Base-by-base conservation (phyloP, 345 rosid genomes). In the Murraya paniculata region DNA sequence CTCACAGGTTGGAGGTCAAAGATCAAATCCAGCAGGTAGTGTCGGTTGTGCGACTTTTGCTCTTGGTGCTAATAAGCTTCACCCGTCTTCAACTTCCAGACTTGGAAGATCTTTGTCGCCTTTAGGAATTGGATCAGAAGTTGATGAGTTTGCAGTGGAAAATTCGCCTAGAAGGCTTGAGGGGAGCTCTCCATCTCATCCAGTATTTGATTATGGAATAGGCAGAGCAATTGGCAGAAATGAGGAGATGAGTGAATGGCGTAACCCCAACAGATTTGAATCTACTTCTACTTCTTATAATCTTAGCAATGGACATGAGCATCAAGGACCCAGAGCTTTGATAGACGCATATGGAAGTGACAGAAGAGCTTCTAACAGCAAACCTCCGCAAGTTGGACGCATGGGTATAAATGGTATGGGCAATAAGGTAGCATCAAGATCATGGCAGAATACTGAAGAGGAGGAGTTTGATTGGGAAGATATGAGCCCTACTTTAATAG, bases 381-480 rank as follows among this genome's bases (percentile, higher is more conserved):
- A 85, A 81, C 86, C 88, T 76, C 31, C 79, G 58, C 88, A 74
- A 25, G 81, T 87, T 84, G 92, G 83, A 38, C 81, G 67, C 71
- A 68, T 82, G 57, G 86, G 83, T 82, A 86, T 82, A 78, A 91
- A 90, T 83, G 96, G 94, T 27, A 72, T 85, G 66, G 87, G 80
- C 64, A 80, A 78, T 83, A 91, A 87, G 84, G 79, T 84, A 73
- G 88, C 87, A 81, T 30, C 94, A 56, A 80, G 77, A 68, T 88
- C 92, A 73, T 97, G 99, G 99, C 98, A 94, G 90, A 95, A 92
- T 84, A 92, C 96, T 72, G 99, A 97, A 80, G 99, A 94, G 88
- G 98, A 97, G 84, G 99, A 97, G 85, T 97, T 93, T 84, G 94
- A 97, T 79, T 97, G 99, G 99, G 98, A 94, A 84, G 98, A 94